Conservation (phyloP, 306 rosid genomes). For the Pyrus communis region DNA sequence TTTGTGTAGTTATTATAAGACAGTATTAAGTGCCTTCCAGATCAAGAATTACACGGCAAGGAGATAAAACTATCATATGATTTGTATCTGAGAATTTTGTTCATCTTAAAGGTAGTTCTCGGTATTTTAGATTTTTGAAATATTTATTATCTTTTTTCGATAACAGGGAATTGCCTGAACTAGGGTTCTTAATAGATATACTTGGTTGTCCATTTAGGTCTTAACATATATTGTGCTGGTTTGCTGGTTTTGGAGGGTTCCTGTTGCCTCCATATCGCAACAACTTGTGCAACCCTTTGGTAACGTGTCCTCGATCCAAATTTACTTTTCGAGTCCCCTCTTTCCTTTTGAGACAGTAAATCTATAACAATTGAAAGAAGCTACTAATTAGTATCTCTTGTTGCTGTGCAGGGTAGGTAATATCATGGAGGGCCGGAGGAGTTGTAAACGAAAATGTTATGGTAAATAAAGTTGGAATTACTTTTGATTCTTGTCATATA, state of each 20-base stretch:
- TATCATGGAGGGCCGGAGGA: slow-evolving; percentile 77
- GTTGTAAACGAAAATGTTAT: slow-evolving; percentile 43
- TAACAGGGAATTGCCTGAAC: not conserved
- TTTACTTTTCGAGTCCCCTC: no score
- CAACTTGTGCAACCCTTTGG: slow-evolving; percentile 93
- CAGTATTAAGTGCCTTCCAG: slow-evolving; percentile 35
- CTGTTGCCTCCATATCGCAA: slow-evolving; percentile 68
- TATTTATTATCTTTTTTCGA: not conserved
- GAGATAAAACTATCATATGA: slow-evolving; percentile 38
- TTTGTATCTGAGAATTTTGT: slow-evolving; percentile 37
- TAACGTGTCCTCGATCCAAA: slow-evolving; percentile 27
- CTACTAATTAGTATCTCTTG: not conserved
- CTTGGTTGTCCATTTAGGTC: slow-evolving; percentile 38
- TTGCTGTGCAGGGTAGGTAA: slow-evolving; percentile 43
- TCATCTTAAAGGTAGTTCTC: slow-evolving; percentile 46
- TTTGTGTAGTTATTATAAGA: no score
- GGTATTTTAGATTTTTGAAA: not conserved
- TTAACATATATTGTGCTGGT: slow-evolving; percentile 31
- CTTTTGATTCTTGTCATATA: not conserved
- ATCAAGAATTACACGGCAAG: slow-evolving; percentile 44
- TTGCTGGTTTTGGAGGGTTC: slow-evolving; percentile 80
- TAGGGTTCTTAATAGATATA: not conserved
- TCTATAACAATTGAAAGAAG: not conserved
- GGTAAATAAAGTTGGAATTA: slow-evolving; percentile 36
- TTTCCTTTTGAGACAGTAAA: not conserved